Base-by-base conservation (phyloP, 116 monocot genomes). In the Iris pallida region DNA sequence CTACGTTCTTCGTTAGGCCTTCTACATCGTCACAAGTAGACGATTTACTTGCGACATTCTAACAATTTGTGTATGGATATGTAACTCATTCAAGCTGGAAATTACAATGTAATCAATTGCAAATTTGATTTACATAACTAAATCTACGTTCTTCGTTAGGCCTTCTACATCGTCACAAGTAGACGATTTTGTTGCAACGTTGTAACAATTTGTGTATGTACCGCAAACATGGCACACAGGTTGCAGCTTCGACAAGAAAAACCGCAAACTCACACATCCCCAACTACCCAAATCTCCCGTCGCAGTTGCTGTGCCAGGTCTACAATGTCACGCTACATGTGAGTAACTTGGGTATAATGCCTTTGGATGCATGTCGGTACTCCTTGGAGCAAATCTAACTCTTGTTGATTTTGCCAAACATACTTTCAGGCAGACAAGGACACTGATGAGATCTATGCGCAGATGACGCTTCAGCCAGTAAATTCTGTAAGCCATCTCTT, bases 221-320 rank as follows among this genome's bases (percentile, higher is more conserved):
- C 30, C 30, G 3, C 30, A 30, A 30, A 30, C 30, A 3, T 30
- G 30, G 30, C 3, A 30, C 48, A 63, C 72, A 96, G 96, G 92
- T 96, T 41, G 73, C 89, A 57, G 86, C 92, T 40, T 85, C 89
- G 30, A 96, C 92, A 16, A 87, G 81, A 64, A 89, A 76, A 67
- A 72, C 64, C 15, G 80, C 75, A 18, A 85, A 86, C 65, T 73
- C 87, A 3, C 84, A 89, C 57, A 83, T 89, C 67, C 92, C 96
- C 1, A 85, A 80, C 63, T 96, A 96, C 59, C 83, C 96, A 14
- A 70, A 68, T 79, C 85, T 96, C 18, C 82, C 87, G 47, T 92
- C 92, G 68, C 96, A 97, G 75, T 68, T 97, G 74, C 70, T 92
- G 85, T 97, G 97, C 56, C 92, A 97, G 57, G 90, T 97, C 69